Conservation (phyloP, 768 basidiomycete genomes). For the Phylloporus rhodoxanthus region DNA sequence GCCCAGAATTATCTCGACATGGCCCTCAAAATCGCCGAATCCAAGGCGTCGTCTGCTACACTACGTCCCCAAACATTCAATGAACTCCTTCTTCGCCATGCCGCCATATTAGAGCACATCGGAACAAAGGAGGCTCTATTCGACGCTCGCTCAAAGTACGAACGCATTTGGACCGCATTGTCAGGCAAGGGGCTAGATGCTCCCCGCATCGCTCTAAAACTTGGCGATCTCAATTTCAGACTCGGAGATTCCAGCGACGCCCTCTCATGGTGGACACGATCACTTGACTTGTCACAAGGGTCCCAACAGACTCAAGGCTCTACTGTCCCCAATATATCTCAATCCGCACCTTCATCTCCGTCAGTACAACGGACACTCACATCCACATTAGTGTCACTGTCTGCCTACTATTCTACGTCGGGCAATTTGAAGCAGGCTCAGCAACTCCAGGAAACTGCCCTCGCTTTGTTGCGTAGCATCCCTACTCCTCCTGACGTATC, state of each 20-base stretch:
- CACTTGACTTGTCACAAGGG: conserved; percentile 44
- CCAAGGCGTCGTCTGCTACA: conserved; percentile 32
- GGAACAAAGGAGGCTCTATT: conserved; percentile 44
- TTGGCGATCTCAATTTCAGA: conserved; percentile 60
- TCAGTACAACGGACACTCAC: conserved; percentile 57
- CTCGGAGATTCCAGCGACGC: conserved; percentile 51
- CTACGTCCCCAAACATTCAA: conserved; percentile 47
- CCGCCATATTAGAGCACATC: conserved; percentile 54
- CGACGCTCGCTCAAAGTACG: conserved; percentile 53
- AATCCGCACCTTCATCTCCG: conserved; percentile 47
- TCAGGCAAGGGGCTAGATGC: conserved; percentile 37
- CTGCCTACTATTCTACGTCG: conserved; percentile 60
- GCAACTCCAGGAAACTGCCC: conserved; percentile 48
- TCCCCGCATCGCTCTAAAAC: conserved; percentile 54
- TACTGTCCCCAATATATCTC: conserved; percentile 30
- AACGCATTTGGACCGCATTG: conserved; percentile 50
- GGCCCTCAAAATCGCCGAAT: conserved; percentile 44
- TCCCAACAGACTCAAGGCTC: conserved; percentile 18
- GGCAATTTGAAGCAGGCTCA: conserved; percentile 52
- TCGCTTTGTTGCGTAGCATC: conserved; percentile 51
- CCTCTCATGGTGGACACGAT: conserved; percentile 61
- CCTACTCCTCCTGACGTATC: conserved; percentile 40
- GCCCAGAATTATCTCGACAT: conserved; percentile 49
- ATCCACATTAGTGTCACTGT: conserved; percentile 62
- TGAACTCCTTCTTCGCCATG: conserved; percentile 53